Evolutionary conservation across 805 yeast species (phyloP).

Genomic region (Teunomyces aglyptinius): DNA sequence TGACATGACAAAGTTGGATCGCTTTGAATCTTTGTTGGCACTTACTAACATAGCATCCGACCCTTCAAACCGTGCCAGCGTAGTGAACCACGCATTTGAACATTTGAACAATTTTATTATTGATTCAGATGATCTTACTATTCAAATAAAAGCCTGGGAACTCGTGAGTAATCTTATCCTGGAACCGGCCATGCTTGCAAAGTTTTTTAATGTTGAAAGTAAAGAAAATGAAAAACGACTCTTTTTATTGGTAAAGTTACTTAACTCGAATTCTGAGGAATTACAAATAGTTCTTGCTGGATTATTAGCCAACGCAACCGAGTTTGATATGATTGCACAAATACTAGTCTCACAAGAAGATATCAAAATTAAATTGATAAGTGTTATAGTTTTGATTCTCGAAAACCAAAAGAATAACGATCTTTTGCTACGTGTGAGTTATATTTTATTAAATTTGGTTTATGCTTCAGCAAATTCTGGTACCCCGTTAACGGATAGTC

Average conservation of each 20-base stretch:
- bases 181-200: conserved; percentile 42
- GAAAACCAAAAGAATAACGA: conserved; percentile 22
- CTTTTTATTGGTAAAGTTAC: conserved; percentile 28
- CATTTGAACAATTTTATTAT: conserved; percentile 40
- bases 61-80: neutral
- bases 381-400: conserved; percentile 21
- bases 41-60: conserved; percentile 63
- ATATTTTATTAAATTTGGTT: conserved; percentile 19
- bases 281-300: conserved; percentile 36
- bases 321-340: conserved; percentile 33
- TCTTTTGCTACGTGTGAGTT: conserved; percentile 28
- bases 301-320: conserved; percentile 40
- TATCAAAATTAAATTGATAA: conserved; percentile 16
- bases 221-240: conserved; percentile 28
- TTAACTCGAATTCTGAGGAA: conserved; percentile 30
- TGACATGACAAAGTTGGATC: conserved; percentile 40
- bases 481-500: neutral
- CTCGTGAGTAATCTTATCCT: conserved; percentile 58
- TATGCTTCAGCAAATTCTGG: conserved; percentile 13
- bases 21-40: conserved; percentile 59
- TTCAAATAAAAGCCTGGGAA: conserved; percentile 64
- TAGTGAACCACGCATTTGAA: conserved; percentile 34
- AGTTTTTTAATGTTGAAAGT: conserved; percentile 55
- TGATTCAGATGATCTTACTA: conserved; percentile 34
- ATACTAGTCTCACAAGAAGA: conserved; percentile 18